A percentile compares a stretch with the other conserved stretches of the same genome.
Conservation (phyloP, 2,329 filamentous ascomycete genomes). For the Trichoderma koningii region DNA sequence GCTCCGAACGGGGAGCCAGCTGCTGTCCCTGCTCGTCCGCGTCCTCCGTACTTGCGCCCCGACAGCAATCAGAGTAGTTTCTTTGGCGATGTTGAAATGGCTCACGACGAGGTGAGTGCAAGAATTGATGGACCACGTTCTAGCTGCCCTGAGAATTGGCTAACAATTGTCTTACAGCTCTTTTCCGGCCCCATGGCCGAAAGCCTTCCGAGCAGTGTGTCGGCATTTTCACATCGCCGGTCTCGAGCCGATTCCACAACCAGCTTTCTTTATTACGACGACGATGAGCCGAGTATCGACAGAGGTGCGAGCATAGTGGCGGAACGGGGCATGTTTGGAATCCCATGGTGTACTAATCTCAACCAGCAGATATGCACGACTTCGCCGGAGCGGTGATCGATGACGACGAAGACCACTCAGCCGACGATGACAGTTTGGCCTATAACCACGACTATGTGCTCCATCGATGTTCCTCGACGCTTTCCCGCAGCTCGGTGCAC, state of each 20-base stretch:
- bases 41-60: constrained; percentile 59
- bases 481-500: constrained; percentile 58
- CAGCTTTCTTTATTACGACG: constrained; percentile 86
- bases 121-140: not conserved
- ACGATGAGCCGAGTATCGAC: constrained; percentile 45
- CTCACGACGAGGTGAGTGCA: constrained; percentile 76
- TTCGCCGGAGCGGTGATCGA: constrained; percentile 37
- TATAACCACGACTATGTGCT: constrained; percentile 51
- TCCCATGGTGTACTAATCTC: constrained; percentile 26
- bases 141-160: constrained; percentile 2
- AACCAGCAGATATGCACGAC: constrained; percentile 36
- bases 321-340: not conserved
- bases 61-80: constrained; percentile 73
- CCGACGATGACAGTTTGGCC: constrained; percentile 46
- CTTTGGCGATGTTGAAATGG: constrained; percentile 97
- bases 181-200: constrained; percentile 93
- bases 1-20: constrained; percentile 30
- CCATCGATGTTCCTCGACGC: constrained; percentile 64
- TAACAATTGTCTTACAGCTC: constrained; percentile 50
- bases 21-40: constrained; percentile 31
- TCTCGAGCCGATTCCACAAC: constrained; percentile 78
- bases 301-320: constrained; percentile 1
- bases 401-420: constrained; percentile 43
- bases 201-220: constrained; percentile 90
- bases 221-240: constrained; percentile 86